Evolutionary conservation across 208 protist genomes (phyloP), one percentile per base, ranked within the genome.

Genomic region (Leishmania major): DNA sequence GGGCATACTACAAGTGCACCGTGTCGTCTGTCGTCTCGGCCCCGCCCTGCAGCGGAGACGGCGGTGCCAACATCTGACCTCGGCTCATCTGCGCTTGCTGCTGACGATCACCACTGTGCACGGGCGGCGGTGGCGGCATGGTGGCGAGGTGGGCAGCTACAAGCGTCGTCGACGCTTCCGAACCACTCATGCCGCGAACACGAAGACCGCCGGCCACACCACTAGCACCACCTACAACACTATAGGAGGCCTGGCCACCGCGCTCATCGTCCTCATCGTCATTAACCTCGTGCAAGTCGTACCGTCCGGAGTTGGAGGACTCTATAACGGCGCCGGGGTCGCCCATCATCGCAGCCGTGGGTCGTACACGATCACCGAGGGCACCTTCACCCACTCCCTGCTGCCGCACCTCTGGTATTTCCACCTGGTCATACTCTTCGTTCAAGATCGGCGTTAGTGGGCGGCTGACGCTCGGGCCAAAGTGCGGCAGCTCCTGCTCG

Each of bases 11-110:
- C 25, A 88, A 5, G 19, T 84, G 76, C 37, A 85, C 85, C 7
- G 85, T 88, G 59, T 88, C 85, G 35, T 87, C 83, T 51, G 87
- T 90, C 37, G 77, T 88, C 69, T 90, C 84, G 8, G 72, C 87
- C 7, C 76, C 82, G 40, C 80, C 75, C 43, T 87, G 79, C 47
- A 87, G 71, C n/a, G 84, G 84, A 25, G 87, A 86, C 10, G 87
- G 84, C 11, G 87, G 87, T 0, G 87, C 87, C n/a, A 89, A 51
- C 87, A 89, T 89, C 75, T 82, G 80, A 13, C 64, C 35, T 1
- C 49, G 67, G 35, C 35, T 31, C 31, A 55, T 62, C 71, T 71
- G 77, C 47, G 37, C 31, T 15, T 49, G 28, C 71, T 75, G 77
- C 51, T 62, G 77, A 22, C 62, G 47, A 40, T 80, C 75, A 43